Evolutionary conservation across 2,329 filamentous ascomycete genomes (phyloP), one percentile per base, ranked within the genome.

Genomic region (Fonsecaea multimorphosa): DNA sequence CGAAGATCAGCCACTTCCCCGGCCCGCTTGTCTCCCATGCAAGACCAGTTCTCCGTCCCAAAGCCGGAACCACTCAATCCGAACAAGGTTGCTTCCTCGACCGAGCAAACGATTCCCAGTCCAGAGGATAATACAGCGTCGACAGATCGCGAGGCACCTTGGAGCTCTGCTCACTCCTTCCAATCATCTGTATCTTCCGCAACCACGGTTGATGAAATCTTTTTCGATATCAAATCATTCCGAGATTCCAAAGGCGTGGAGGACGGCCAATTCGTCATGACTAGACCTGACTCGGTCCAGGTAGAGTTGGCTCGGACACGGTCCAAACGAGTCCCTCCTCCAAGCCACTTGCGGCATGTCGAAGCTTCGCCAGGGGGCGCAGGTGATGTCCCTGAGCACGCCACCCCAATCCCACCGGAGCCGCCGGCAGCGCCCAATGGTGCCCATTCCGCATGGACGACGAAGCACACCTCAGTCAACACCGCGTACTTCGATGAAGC

Each of bases 171-270:
- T 38, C 65, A 68, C 44, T 71, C 69, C 8, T 62, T 67, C 40
- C 60, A 68, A 36, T 71, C 69, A 29, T 71, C 69, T 2, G 52
- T 68, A 7, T 71, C 69, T 19, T 69, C 67, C 46, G 61, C 65
- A 16, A 69, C 65, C 29, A 71, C 69, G 1, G 64, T 66, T 9
- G 68, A 69, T 19, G 71, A 72, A 34, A 71, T 72, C 14, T 72
- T 72, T 62, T 72, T 72, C 46, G 71, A 72, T 44, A 67, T 72
- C 46, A 69, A 69, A 61, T 70, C 68, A 12, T 70, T 71, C 57
- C 61, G 71, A 55, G 70, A 71, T 51, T 72, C 71, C 6, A 67
- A 68, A 19, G 70, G 70, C 11, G 58, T 71, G 1, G 68, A 69
- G 54, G 68, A 69, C 49, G 70, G 67, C 16, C 70, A 71, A 24